Evolutionary conservation across 2,329 filamentous ascomycete species (phyloP).

Genomic region (Aspergillus alliaceus): DNA sequence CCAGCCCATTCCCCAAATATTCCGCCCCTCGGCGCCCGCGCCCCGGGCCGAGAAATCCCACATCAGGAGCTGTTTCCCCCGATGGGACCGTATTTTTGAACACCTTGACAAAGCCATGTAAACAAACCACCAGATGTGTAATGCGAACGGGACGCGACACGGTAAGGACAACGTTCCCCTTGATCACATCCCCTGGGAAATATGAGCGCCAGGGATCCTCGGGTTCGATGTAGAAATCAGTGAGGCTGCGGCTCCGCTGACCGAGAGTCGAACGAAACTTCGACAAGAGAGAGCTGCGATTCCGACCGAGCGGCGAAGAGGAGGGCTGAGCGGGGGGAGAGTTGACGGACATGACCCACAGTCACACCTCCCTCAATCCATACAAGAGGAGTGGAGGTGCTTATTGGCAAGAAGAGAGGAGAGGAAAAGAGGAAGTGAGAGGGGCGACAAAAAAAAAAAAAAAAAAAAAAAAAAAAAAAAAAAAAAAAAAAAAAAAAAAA

Average conservation of each 20-base stretch:
- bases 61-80: constrained; percentile 52
- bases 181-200: constrained; percentile 62
- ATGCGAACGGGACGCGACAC: constrained; percentile 61
- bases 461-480: no score
- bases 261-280: constrained; percentile 58
- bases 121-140: constrained; percentile 62
- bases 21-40: constrained; percentile 52
- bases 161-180: constrained; percentile 60
- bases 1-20: constrained; percentile 65
- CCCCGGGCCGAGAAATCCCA: constrained; percentile 54
- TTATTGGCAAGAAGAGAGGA: constrained; percentile 1
- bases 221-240: constrained; percentile 62
- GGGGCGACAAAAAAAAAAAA: background rate
- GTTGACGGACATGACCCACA: constrained; percentile 44
- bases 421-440: background rate
- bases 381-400: constrained; percentile 25
- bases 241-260: constrained; percentile 54
- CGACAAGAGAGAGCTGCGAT: constrained; percentile 49
- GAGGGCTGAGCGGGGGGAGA: constrained; percentile 31
- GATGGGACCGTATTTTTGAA: constrained; percentile 62
- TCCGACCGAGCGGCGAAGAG: constrained; percentile 39
- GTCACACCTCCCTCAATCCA: constrained; percentile 32
- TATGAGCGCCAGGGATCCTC: constrained; percentile 65
- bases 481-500: no score
- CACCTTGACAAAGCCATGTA: constrained; percentile 66